phyloP scores from a whole-genome alignment of 441 rosid species.

The Isatis lusitanica region DNA sequence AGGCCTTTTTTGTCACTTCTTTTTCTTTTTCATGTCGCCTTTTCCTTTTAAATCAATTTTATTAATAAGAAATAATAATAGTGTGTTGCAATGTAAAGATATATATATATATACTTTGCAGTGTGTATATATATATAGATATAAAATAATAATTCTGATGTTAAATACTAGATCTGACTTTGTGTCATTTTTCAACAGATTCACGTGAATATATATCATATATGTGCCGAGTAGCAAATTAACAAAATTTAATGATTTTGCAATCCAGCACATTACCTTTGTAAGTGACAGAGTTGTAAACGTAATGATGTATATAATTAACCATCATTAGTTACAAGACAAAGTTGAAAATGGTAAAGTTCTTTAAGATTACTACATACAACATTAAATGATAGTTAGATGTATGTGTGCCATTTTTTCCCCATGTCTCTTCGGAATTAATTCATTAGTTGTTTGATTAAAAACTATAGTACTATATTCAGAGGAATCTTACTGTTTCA shows the following conservation, averaged over 20 bases:
- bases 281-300: neutral
- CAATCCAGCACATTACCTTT: conserved; percentile 3
- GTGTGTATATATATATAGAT: neutral
- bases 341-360: conserved; percentile 1
- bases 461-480: conserved; percentile 26
- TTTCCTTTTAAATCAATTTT: neutral
- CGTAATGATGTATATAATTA: conserved; percentile 6
- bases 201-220: conserved; percentile 1
- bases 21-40: conserved; percentile 19
- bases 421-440: conserved; percentile 2
- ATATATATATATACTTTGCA: neutral
- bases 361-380: neutral
- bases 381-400: neutral
- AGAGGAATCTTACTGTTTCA: conserved; percentile 31
- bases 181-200: conserved; percentile 5
- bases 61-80: neutral
- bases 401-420: neutral
- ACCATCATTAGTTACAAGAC: conserved; percentile 8
- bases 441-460: neutral
- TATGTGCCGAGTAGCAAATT: neutral
- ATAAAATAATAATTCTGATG: neutral
- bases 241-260: conserved; percentile 7
- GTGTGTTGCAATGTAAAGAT: neutral
- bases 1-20: conserved; percentile 18
- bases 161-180: neutral